Percentiles rank a stretch among this genome's conserved stretches.
phyloP scores from a whole-genome alignment of 202 grass and related monocot genomes.

The Carex arenaria region DNA sequence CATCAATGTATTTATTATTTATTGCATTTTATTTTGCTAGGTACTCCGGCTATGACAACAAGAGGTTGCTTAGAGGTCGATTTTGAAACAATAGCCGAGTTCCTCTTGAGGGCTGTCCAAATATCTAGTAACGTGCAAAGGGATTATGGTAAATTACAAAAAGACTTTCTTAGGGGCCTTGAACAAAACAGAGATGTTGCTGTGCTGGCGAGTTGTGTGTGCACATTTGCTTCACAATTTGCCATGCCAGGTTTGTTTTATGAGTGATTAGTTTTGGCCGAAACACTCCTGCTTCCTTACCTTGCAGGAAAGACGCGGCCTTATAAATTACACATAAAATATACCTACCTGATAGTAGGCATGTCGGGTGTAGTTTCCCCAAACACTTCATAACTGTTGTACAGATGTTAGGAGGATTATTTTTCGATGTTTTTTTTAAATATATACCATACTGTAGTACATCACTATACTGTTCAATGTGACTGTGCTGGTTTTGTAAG shows the following conservation, averaged over 20 bases:
- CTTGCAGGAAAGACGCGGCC: background rate
- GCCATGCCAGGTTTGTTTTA: constrained; percentile 48
- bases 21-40: constrained; percentile 15
- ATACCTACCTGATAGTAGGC: background rate
- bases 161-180: constrained; percentile 35
- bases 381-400: constrained; percentile 28
- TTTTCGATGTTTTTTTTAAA: background rate
- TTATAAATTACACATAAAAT: constrained; percentile 2
- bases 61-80: constrained; percentile 54
- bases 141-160: constrained; percentile 39
- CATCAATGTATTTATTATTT: background rate
- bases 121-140: constrained; percentile 39
- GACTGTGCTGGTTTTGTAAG: constrained; percentile 7
- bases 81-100: constrained; percentile 40
- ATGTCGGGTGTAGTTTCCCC: constrained; percentile 24
- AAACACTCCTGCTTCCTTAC: background rate
- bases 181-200: constrained; percentile 38
- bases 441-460: constrained; percentile 10
- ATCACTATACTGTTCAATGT: background rate
- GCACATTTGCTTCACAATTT: constrained; percentile 39
- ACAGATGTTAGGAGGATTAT: constrained; percentile 24
- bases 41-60: constrained; percentile 47
- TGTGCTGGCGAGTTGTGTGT: constrained; percentile 27
- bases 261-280: constrained; percentile 11
- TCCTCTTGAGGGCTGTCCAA: constrained; percentile 41